phyloP scores from a whole-genome alignment of 306 rosid genomes.

The Purshia tridentata region DNA sequence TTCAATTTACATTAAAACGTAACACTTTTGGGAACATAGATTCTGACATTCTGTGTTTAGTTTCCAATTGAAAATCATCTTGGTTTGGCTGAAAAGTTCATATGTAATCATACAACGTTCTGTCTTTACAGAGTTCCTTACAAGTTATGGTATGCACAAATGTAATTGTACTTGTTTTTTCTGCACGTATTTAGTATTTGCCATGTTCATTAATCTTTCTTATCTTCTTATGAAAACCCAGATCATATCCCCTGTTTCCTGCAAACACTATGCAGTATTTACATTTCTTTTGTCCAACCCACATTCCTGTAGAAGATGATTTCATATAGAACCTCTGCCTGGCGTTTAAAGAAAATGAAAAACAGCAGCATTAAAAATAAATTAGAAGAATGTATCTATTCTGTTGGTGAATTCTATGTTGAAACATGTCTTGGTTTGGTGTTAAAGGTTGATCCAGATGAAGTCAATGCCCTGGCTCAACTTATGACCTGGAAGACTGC shows the following conservation, averaged over 20 bases:
- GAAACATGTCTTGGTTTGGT: conserved; percentile 12
- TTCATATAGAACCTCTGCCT: too few species aligned
- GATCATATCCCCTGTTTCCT: neutral
- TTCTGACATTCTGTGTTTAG: neutral
- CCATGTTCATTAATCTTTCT: neutral
- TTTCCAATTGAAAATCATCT: neutral
- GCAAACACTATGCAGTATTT: neutral
- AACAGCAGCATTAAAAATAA: too few species aligned
- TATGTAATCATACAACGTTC: conserved; percentile 2
- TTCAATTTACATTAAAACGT: neutral
- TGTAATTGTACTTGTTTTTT: too few species aligned
- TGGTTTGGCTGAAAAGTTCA: conserved; percentile 13
- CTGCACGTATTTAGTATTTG: neutral
- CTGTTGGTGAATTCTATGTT: neutral
- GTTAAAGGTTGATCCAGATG: conserved; percentile 64
- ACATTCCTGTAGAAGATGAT: too few species aligned
- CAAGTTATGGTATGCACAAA: neutral
- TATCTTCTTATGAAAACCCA: too few species aligned
- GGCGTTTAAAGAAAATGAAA: too few species aligned
- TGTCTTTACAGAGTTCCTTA: neutral
- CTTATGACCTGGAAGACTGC: conserved; percentile 79
- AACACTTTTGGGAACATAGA: neutral
- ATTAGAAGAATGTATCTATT: neutral
- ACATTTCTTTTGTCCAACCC: neutral
- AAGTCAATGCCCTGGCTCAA: conserved; percentile 66